These are phyloP conservation scores for Diaporthe australafricana DNA, from an alignment of 2,329 filamentous ascomycete genomes.

Conservation along the genomic window DNA sequence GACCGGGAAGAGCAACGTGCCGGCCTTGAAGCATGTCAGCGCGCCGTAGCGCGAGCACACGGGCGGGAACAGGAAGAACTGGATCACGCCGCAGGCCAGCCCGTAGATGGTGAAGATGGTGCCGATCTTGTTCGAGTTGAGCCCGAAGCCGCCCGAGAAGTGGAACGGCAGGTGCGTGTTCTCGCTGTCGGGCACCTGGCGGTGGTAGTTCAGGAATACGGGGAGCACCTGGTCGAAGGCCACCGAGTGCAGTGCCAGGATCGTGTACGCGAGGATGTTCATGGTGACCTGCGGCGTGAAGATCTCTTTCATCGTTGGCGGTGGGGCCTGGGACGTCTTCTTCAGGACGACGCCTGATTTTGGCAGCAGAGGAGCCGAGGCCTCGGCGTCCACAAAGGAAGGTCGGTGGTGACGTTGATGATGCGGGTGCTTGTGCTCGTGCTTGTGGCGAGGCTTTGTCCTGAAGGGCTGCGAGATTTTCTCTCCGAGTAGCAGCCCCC, in stretches of 20 bases:
- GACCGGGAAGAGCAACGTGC: slow-evolving; percentile 76
- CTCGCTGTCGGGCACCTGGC: slow-evolving; percentile 62
- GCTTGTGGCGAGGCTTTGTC: slow-evolving; percentile 40
- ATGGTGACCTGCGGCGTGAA: slow-evolving; percentile 80
- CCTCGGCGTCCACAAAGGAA: slow-evolving; percentile 67
- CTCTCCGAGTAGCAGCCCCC: slow-evolving; percentile 79
- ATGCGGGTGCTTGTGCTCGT: slow-evolving; percentile 41
- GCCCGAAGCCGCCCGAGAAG: slow-evolving; percentile 85
- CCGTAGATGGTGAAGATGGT: slow-evolving; percentile 88
- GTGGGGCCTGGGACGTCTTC: slow-evolving; percentile 39
- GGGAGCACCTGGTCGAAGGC: slow-evolving; percentile 90
- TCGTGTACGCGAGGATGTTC: slow-evolving; percentile 81
- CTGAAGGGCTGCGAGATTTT: slow-evolving; percentile 62
- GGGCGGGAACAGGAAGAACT: slow-evolving; percentile 87
- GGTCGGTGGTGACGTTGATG: slow-evolving; percentile 50
- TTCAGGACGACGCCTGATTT: slow-evolving; percentile 37
- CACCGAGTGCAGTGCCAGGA: slow-evolving; percentile 84
- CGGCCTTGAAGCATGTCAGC: slow-evolving; percentile 77
- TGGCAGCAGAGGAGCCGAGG: slow-evolving; percentile 66
- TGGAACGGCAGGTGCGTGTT: slow-evolving; percentile 78
- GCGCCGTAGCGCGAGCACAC: slow-evolving; percentile 80
- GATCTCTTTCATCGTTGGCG: slow-evolving; percentile 66
- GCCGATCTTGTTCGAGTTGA: slow-evolving; percentile 80
- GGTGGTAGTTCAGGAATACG: slow-evolving; percentile 86
- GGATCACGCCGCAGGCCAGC: slow-evolving; percentile 80